A percentile compares a stretch with the other conserved stretches of the same genome.
These are phyloP conservation scores for Gonapodya prolifera DNA, from an alignment of 192 early-diverging fungal species.

Conservation along the genomic window DNA sequence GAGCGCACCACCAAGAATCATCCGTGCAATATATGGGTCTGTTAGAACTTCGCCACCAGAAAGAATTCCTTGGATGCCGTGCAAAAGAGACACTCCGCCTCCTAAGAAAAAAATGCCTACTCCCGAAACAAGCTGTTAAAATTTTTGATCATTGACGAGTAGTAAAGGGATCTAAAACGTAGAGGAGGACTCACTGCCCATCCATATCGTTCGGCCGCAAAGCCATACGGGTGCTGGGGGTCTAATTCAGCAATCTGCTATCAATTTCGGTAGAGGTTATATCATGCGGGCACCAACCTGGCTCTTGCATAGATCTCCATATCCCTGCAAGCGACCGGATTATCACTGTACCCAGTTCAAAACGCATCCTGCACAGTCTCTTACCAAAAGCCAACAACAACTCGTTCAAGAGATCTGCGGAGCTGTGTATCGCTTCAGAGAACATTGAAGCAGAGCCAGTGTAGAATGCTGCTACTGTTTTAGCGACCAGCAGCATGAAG, in stretches of 20 bases:
- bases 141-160: background rate
- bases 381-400: conserved; percentile 5
- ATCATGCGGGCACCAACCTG: conserved; percentile 10
- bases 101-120: conserved; percentile 6
- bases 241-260: conserved; percentile 12
- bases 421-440: conserved; percentile 34
- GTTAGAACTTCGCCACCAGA: background rate
- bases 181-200: conserved; percentile 25
- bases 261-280: background rate
- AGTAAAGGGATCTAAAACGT: background rate
- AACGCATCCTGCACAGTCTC: conserved; percentile 6
- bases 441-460: conserved; percentile 47
- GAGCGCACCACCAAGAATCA: conserved; percentile 1
- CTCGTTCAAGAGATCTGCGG: conserved; percentile 24
- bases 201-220: conserved; percentile 34
- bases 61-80: conserved; percentile 34
- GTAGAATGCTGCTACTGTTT: conserved; percentile 30
- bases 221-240: conserved; percentile 40
- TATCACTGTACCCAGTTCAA: conserved; percentile 11
- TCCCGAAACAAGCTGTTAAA: conserved; percentile 18
- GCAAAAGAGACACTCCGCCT: conserved; percentile 38
- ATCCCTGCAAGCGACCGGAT: conserved; percentile 13
- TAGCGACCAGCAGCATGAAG: conserved; percentile 28
- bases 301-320: conserved; percentile 24
- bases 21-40: background rate